These are phyloP conservation scores for Karstenula rhodostoma DNA, from an alignment of 2,329 filamentous ascomycete species.

Conservation along the genomic window DNA sequence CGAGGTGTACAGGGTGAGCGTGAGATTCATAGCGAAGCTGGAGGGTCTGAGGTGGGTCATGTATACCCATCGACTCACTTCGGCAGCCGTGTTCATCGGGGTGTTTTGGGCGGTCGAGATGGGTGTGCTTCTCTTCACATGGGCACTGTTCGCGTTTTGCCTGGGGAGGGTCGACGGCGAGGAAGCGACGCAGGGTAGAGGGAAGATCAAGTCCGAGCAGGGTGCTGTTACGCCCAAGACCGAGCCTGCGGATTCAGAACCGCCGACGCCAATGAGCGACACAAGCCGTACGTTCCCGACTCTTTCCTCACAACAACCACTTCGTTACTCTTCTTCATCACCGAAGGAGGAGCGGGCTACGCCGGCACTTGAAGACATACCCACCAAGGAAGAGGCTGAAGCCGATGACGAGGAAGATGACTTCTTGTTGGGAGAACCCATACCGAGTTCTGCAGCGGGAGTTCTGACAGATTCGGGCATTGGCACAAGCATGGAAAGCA, in stretches of 20 bases:
- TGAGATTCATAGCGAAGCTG: constrained; percentile 78
- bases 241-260: constrained; percentile 26
- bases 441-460: constrained; percentile 17
- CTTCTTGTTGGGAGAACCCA: constrained; percentile 49
- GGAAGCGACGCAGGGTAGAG: constrained; percentile 15
- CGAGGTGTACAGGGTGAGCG: constrained; percentile 76
- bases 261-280: constrained; percentile 50
- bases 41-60: constrained; percentile 77
- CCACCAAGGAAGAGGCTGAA: constrained; percentile 31
- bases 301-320: constrained; percentile 52
- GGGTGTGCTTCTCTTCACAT: constrained; percentile 70
- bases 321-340: constrained; percentile 45
- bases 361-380: constrained; percentile 30
- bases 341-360: constrained; percentile 33
- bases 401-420: constrained; percentile 56
- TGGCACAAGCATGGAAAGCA: constrained; percentile 58
- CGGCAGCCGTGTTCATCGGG: constrained; percentile 72
- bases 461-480: constrained; percentile 54
- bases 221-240: constrained; percentile 24
- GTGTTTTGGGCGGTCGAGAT: constrained; percentile 83
- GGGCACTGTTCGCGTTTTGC: constrained; percentile 63
- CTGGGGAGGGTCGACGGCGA: constrained; percentile 31
- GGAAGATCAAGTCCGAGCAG: constrained; percentile 28
- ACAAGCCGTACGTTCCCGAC: constrained; percentile 60
- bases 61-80: constrained; percentile 79